Evolutionary conservation across 805 yeast genomes (phyloP), one percentile per base, ranked within the genome.

Genomic region (Kodamaea sagamina): DNA sequence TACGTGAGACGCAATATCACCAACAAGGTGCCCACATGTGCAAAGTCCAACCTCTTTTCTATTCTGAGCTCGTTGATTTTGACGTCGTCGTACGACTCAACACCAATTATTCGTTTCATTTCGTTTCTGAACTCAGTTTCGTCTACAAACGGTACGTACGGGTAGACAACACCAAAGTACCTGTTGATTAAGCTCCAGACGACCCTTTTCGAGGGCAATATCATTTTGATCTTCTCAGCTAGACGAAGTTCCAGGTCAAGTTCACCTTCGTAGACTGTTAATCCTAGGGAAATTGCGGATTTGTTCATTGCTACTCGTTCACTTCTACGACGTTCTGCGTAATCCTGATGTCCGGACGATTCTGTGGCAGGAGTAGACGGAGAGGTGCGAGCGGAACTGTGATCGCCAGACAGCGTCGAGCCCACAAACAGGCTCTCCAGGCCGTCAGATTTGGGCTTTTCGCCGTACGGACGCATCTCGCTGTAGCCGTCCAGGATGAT

Each of bases 211-310:
- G 26, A 12, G 12, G 38, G 38, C 4, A 35, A 12, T 9, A 54
- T 41, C 36, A 64, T 59, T 42, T 65, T 61, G 18, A 72, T 67
- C n/a, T 71, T 63, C 44, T 73, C 72, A 40, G 67, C 64, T 39
- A 73, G 65, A 41, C 71, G 63, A 15, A 74, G 49, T 28, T 62
- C 64, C 3, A 46, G 41, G 34, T 55, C 55, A 32, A 66, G 43
- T 39, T 60, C 59, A 1, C 66, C 63, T 37, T 67, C 70, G 32
- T 54, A 59, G 32, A 55, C 56, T 1, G 72, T 62, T 10, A 65
- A 47, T 1, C 71, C 72, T 16, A 65, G 46, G 59, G 64, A 34
- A 6, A 65, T 43, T 4, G 68, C 63, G 29, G 59, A 53, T 41
- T 58, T 56, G 42, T 65, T 65, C 48, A 61, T 53, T 8, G 50